These are phyloP conservation scores for Heliamphora exappendiculata DNA, from an alignment of 148 eudicot species.

Conservation along the genomic window DNA sequence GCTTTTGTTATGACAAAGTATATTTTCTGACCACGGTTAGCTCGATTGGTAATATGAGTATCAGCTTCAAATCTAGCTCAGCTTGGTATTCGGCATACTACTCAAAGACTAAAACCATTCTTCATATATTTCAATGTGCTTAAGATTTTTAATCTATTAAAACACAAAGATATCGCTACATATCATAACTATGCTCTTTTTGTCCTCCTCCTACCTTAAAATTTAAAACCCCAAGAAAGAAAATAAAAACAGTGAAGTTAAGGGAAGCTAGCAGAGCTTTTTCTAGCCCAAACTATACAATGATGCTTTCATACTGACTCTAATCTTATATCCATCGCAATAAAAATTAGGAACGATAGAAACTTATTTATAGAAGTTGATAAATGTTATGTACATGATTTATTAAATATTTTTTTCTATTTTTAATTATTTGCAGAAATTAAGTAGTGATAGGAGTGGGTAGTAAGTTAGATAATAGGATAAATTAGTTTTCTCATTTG, in stretches of 20 bases:
- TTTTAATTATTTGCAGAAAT: too few species aligned
- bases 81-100: not conserved
- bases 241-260: not conserved
- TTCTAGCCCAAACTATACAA: not conserved
- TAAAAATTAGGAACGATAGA: too few species aligned
- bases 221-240: not conserved
- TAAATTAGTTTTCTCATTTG: too few species aligned
- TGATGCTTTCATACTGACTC: not conserved
- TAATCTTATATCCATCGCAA: not conserved
- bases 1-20: not conserved
- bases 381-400: not conserved
- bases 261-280: not conserved
- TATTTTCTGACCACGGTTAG: not conserved
- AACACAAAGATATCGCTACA: not conserved
- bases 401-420: too few species aligned
- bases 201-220: not conserved
- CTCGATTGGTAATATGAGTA: not conserved
- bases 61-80: constrained; percentile 4
- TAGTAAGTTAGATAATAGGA: too few species aligned
- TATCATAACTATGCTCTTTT: not conserved
- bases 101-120: not conserved
- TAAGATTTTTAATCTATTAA: not conserved
- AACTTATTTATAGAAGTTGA: not conserved
- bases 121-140: not conserved
- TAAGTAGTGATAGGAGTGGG: too few species aligned